Base-by-base conservation (phyloP, 768 basidiomycete genomes). In the Phaeotremella skinneri region DNA sequence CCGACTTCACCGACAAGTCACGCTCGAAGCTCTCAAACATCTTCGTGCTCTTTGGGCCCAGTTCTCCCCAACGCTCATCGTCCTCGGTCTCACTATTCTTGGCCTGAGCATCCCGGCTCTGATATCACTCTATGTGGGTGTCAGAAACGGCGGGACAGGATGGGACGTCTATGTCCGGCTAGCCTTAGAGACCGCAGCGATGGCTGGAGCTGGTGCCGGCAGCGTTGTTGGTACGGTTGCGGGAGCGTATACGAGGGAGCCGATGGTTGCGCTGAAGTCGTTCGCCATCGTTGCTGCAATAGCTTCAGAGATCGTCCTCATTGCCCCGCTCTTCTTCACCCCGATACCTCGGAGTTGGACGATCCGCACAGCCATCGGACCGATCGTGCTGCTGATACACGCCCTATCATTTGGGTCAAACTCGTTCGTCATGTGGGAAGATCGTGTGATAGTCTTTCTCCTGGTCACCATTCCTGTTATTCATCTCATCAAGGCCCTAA, bases 371-470 rank as follows among this genome's bases (percentile, higher is more conserved):
- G 62, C 53, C 20, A 65, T 74, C 45, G 76, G 71, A 3, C 72
- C 77, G 3, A 26, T 71, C n/a, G 50, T 78, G 16, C 59, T 76
- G 25, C 25, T 76, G 56, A 79, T 91, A 2, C 92, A 98, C 68
- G 77, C 86, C 1, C 54, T 87, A 2, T 80, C 87, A 5, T 94
- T 94, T 77, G 83, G 87, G 16, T 94, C 92, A 25, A 98, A 98
- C 79, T 96, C 92, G 0, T 94, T 90, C 80, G 90, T 89, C n/a
- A 84, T 98, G 75, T 97, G 92, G 91, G 96, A 99, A 82, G 93
- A 97, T 74, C 83, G 83, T 30, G 80, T 90, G 55, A 81, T 88
- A 11, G 83, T 85, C 6, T 93, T 86, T 81, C 82, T 98, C 54
- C 79, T 86, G 59, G 72, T 86, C 43, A 72, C 79, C 7, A 63